phyloP scores from a whole-genome alignment of 2,329 filamentous ascomycete genomes.

The Hypoxylon sp. region DNA sequence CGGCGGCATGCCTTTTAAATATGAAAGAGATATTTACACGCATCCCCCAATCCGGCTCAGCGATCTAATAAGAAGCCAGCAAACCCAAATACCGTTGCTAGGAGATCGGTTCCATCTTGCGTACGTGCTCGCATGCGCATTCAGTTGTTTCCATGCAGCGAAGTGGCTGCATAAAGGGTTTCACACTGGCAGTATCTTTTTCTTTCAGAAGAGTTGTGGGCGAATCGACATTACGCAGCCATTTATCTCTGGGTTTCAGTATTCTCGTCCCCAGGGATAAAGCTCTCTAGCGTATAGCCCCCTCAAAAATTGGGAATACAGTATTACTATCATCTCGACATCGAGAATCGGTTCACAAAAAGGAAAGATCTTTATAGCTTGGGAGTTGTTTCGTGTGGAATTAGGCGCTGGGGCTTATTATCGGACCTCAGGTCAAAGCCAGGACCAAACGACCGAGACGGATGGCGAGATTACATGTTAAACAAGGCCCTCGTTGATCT shows the following conservation, averaged over 20 bases:
- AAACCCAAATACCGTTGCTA: slow-evolving; percentile 10
- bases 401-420: slow-evolving; percentile 23
- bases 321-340: slow-evolving; percentile 21
- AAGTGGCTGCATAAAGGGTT: slow-evolving; percentile 31
- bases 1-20: not conserved
- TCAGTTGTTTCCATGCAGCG: slow-evolving; percentile 26
- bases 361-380: slow-evolving; percentile 26
- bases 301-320: slow-evolving; percentile 8
- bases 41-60: not conserved
- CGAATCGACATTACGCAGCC: slow-evolving; percentile 12
- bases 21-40: not conserved
- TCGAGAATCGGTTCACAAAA: slow-evolving; percentile 5
- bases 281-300: slow-evolving; percentile 17
- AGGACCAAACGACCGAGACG: not conserved
- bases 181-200: slow-evolving; percentile 23
- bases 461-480: slow-evolving; percentile 13
- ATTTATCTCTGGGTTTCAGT: slow-evolving; percentile 29
- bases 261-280: slow-evolving; percentile 15
- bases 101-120: slow-evolving; percentile 26
- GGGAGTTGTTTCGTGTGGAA: slow-evolving; percentile 25
- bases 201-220: slow-evolving; percentile 4
- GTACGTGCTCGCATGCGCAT: slow-evolving; percentile 21
- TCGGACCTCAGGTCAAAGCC: not conserved
- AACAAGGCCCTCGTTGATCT: slow-evolving; percentile 12
- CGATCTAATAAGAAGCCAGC: not conserved